These are phyloP conservation scores for Penicillium sp. DNA, from an alignment of 2,329 filamentous ascomycete genomes.

Conservation along the genomic window DNA sequence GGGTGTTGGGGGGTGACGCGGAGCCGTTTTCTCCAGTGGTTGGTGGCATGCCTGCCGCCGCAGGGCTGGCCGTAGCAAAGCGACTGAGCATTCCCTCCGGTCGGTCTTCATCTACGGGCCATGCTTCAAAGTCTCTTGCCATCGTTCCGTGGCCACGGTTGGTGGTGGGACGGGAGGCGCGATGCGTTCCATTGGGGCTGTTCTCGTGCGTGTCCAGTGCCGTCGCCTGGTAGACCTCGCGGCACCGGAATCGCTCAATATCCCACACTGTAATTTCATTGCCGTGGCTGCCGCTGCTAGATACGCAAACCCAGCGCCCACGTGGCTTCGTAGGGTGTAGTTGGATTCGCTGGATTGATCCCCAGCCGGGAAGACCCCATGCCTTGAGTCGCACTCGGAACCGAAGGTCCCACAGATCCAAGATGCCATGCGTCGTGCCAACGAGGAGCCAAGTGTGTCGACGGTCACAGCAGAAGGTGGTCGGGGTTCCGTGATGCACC, in stretches of 20 bases:
- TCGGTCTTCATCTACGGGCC: slow-evolving; percentile 86
- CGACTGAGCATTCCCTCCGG: slow-evolving; percentile 82
- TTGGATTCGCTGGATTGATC: slow-evolving; percentile 74
- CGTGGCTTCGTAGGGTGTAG: slow-evolving; percentile 77
- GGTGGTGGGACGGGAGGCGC: slow-evolving; percentile 51
- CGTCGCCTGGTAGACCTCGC: slow-evolving; percentile 77
- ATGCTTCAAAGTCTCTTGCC: slow-evolving; percentile 70
- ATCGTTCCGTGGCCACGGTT: slow-evolving; percentile 21
- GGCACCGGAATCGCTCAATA: slow-evolving; percentile 81
- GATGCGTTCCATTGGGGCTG: slow-evolving; percentile 34
- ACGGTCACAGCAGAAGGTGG: slow-evolving; percentile 84
- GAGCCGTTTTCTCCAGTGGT: slow-evolving; percentile 24
- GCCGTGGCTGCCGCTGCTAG: slow-evolving; percentile 80
- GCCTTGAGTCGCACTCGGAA: slow-evolving; percentile 84
- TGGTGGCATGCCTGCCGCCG: slow-evolving; percentile 58
- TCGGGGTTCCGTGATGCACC: slow-evolving; percentile 86
- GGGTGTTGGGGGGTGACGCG: slow-evolving; percentile 13
- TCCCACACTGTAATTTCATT: slow-evolving; percentile 92
- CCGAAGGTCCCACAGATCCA: slow-evolving; percentile 95
- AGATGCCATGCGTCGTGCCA: slow-evolving; percentile 87
- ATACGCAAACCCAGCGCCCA: slow-evolving; percentile 82
- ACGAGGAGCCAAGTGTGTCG: slow-evolving; percentile 87
- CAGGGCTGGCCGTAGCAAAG: slow-evolving; percentile 60
- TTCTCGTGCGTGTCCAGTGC: slow-evolving; percentile 21
- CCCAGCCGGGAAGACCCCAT: slow-evolving; percentile 82